A percentile compares a stretch with the other conserved stretches of the same genome.
These are phyloP conservation scores for Lodderomyces jiufengensis DNA, from an alignment of 1,139 yeast genomes.

Conservation along the genomic window DNA sequence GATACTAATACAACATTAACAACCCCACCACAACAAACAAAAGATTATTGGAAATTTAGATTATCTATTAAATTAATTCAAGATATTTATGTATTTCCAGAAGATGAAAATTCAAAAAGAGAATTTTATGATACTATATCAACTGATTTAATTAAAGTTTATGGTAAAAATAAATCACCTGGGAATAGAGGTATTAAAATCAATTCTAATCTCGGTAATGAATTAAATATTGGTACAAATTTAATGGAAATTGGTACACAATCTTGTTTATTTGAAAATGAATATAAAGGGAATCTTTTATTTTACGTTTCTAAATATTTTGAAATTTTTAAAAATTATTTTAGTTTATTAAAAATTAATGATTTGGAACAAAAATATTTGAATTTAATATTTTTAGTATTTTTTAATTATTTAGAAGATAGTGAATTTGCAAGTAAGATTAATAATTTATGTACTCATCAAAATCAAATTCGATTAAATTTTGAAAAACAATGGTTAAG, in stretches of 20 bases:
- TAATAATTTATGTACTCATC: conserved; percentile 13
- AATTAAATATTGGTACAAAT: conserved; percentile 4
- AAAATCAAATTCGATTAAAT: conserved; percentile 7
- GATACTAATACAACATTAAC: conserved; percentile 1
- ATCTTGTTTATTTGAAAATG: too few species aligned
- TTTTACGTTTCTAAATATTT: too few species aligned
- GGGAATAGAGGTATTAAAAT: conserved; percentile 12
- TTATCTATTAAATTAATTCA: conserved; percentile 7
- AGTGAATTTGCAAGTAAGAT: conserved; percentile 8
- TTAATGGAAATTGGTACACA: conserved; percentile 4
- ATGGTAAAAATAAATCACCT: conserved; percentile 11
- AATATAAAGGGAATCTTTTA: too few species aligned
- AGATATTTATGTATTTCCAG: conserved; percentile 11
- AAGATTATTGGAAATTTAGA: conserved; percentile 10
- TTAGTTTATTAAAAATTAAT: neutral
- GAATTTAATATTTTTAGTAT: conserved; percentile 6
- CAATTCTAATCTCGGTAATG: neutral
- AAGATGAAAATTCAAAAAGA: conserved; percentile 12
- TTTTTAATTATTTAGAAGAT: conserved; percentile 9
- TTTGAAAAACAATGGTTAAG: conserved; percentile 5
- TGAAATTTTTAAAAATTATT: too few species aligned
- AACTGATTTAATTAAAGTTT: conserved; percentile 9
- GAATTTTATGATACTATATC: conserved; percentile 10
- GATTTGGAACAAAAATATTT: conserved; percentile 1
- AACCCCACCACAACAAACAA: neutral